Evolutionary conservation across 331 rosid species (phyloP), one percentile per base, ranked within the genome.

Genomic region (Pyrus hybrid): DNA sequence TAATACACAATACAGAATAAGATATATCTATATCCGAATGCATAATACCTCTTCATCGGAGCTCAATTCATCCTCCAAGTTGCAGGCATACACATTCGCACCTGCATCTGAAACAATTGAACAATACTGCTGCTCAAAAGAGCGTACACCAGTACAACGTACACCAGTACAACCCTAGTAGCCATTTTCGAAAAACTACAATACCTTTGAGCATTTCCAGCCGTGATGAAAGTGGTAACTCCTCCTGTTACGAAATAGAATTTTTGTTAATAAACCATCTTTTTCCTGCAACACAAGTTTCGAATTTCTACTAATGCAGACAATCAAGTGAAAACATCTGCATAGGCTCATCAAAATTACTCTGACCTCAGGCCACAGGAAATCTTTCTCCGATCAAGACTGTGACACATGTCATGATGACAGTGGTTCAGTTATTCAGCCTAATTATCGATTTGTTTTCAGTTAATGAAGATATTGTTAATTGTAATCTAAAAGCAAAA

Each of bases 141-240:
- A 73, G 33, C n/a, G n/a, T n/a, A n/a, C n/a, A n/a, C n/a, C n/a
- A n/a, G n/a, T n/a, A n/a, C n/a, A n/a, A n/a, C n/a, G n/a, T n/a
- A n/a, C n/a, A n/a, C 49, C 29, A 28, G 29, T 28, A 28, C 29
- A 28, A 28, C 29, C 29, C 35, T 17, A 11, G 17, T 14, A 77
- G 13, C 70, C 25, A 66, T 5, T 35, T 57, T 22, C 18, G 14
- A 18, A 28, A 13, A 64, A 67, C 3, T 11, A 18, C 16, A 6
- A 26, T 51, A 89, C 93, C 97, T 83, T 82, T 83, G 53, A 91
- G 88, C 79, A 82, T 76, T 51, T 89, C 91, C 20, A 89, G 68
- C 65, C 88, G 86, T 67, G 75, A 82, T 5, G 77, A 77, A 80
- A 86, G 85, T 60, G 86, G 84, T 57, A 89, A 49, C 13, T 84